These are phyloP conservation scores for Metschnikowia chrysomelidarum DNA, from an alignment of 805 yeast species.

Conservation along the genomic window DNA sequence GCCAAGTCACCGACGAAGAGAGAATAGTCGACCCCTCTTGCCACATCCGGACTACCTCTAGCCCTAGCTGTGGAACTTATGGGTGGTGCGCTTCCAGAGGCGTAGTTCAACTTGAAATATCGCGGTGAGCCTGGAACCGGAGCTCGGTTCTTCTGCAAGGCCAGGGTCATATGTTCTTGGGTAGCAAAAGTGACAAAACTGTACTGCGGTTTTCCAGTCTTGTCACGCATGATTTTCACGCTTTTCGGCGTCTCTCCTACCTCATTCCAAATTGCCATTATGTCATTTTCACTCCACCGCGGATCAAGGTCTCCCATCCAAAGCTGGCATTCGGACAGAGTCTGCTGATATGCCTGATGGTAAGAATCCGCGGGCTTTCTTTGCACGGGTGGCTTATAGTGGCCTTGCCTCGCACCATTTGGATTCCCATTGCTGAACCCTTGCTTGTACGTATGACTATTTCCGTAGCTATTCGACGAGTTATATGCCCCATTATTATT, in stretches of 20 bases:
- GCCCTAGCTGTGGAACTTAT: background rate
- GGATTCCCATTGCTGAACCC: too few relatives aligned
- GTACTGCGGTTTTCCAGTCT: constrained; percentile 46
- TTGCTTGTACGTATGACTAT: too few relatives aligned
- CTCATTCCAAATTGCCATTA: constrained; percentile 66
- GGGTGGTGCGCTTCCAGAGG: constrained; percentile 52
- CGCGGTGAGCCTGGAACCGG: constrained; percentile 61
- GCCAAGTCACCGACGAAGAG: constrained; percentile 86
- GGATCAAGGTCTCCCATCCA: constrained; percentile 95
- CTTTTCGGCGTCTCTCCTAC: constrained; percentile 59
- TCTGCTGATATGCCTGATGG: constrained; percentile 19
- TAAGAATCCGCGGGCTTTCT: constrained; percentile 10
- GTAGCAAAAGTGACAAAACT: constrained; percentile 77
- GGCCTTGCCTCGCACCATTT: too few relatives aligned
- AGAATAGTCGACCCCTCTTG: constrained; percentile 47
- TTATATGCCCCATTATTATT: background rate
- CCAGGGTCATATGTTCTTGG: constrained; percentile 59
- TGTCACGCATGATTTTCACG: constrained; percentile 73
- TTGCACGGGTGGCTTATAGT: constrained; percentile 4
- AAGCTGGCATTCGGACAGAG: constrained; percentile 36
- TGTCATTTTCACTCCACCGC: constrained; percentile 70
- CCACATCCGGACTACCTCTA: constrained; percentile 3
- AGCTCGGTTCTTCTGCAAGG: constrained; percentile 65
- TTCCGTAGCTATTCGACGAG: too few relatives aligned
- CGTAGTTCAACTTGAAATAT: constrained; percentile 75